These are phyloP conservation scores for Gossypium armourianum DNA, from an alignment of 441 rosid species.

Conservation along the genomic window DNA sequence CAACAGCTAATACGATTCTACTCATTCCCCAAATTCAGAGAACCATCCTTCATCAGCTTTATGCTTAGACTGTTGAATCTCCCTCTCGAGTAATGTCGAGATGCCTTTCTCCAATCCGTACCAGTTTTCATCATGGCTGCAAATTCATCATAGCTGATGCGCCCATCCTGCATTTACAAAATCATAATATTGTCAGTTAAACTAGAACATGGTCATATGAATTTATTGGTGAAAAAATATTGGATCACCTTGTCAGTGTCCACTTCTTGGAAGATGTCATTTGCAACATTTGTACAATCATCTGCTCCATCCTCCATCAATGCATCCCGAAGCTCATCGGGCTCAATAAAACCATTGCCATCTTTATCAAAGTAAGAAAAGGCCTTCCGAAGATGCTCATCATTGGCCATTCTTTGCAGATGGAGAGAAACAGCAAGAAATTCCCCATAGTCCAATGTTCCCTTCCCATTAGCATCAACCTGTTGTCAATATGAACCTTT, in stretches of 20 bases:
- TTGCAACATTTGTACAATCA: conserved; percentile 74
- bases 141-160: conserved; percentile 87
- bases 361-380: conserved; percentile 95
- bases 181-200: conserved; percentile 10
- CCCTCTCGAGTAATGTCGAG: conserved; percentile 96
- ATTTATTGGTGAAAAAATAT: neutral
- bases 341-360: conserved; percentile 72
- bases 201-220: neutral
- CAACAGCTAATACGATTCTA: conserved; percentile 13
- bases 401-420: conserved; percentile 81
- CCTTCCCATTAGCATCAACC: conserved; percentile 88
- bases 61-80: conserved; percentile 94
- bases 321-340: conserved; percentile 77
- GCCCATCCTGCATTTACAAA: conserved; percentile 55
- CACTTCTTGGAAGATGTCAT: conserved; percentile 96
- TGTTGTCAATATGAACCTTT: conserved; percentile 27
- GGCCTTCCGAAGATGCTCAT: conserved; percentile 86
- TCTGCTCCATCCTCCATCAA: conserved; percentile 92
- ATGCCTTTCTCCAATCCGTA: conserved; percentile 98
- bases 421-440: conserved; percentile 89
- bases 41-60: conserved; percentile 91
- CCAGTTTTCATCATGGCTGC: conserved; percentile 98
- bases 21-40: conserved; percentile 64
- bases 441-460: conserved; percentile 78
- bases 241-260: conserved; percentile 79